Evolutionary conservation across 108 stramenopile genomes (phyloP).

Genomic region (Cylindrotheca fusiformis): DNA sequence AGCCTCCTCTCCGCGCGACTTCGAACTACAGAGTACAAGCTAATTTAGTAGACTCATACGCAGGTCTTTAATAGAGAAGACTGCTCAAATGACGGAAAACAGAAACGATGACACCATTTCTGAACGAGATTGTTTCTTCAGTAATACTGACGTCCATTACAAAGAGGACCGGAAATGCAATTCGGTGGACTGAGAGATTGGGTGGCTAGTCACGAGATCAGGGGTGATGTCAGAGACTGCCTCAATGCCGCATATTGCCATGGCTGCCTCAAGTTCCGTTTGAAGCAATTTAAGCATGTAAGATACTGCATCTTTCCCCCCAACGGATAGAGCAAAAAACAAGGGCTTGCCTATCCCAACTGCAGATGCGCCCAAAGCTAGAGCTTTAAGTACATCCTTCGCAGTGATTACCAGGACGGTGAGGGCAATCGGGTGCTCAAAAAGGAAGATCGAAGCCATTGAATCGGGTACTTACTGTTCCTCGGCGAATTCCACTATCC

Average conservation of each 20-base stretch:
- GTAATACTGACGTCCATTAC: no score
- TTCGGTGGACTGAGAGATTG: background rate
- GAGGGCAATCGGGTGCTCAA: no score
- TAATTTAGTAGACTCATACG: no score
- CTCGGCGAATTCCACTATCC: conserved; percentile 88
- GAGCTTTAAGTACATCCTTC: conserved; percentile 81
- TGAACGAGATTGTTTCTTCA: no score
- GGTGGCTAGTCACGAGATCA: conserved; percentile 35
- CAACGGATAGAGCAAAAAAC: conserved; percentile 86
- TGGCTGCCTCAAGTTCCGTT: conserved; percentile 73
- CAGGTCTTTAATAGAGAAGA: no score
- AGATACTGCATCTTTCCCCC: conserved; percentile 64
- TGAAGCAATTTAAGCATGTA: conserved; percentile 58
- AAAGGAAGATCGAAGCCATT: no score
- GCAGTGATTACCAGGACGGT: no score
- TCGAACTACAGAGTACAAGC: no score
- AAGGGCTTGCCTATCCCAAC: conserved; percentile 93
- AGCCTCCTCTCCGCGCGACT: no score
- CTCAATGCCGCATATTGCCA: conserved; percentile 71
- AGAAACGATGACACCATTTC: no score
- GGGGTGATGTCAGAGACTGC: conserved; percentile 40
- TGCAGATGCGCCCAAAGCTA: conserved; percentile 88
- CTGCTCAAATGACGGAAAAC: no score
- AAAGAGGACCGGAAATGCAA: background rate
- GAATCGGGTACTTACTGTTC: no score